phyloP scores from a whole-genome alignment of 352 stramenopile genomes.

The Phytophthora hybrid region DNA sequence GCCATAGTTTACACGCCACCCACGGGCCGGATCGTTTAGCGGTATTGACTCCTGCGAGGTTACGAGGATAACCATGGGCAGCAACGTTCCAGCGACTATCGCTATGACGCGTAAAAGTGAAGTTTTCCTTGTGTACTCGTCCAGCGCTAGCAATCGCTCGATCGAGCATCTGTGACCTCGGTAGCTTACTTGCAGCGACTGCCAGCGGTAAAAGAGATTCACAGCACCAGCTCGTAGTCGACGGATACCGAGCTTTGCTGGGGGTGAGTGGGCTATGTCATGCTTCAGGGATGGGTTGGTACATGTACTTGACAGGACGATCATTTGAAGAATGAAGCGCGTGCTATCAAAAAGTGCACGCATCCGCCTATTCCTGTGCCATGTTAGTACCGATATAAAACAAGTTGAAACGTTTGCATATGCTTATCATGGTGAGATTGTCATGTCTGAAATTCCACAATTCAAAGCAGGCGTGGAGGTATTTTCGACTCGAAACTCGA shows the following conservation, averaged over 20 bases:
- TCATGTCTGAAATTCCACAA: no score
- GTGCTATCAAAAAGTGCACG: no score
- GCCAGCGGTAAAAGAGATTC: constrained; percentile 8
- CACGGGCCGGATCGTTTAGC: constrained; percentile 6
- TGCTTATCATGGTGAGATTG: no score
- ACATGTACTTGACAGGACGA: neutral
- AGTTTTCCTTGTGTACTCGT: constrained; percentile 22
- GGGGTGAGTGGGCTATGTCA: neutral
- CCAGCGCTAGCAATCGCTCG: constrained; percentile 19
- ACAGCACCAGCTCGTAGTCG: neutral
- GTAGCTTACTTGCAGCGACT: constrained; percentile 28
- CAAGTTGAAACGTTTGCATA: no score
- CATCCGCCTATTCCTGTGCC: no score
- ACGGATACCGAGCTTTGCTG: neutral
- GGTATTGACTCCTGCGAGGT: constrained; percentile 24
- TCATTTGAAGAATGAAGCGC: neutral
- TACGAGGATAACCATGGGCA: constrained; percentile 20
- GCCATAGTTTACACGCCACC: constrained; percentile 24
- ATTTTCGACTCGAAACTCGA: no score
- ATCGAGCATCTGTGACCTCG: constrained; percentile 24
- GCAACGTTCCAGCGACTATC: constrained; percentile 13
- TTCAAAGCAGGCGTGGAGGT: no score
- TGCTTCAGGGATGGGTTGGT: neutral
- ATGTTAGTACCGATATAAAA: no score
- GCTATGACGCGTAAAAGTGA: constrained; percentile 5